phyloP scores from a whole-genome alignment of 2,329 filamentous ascomycete genomes.

The Sporothrix pallida region DNA sequence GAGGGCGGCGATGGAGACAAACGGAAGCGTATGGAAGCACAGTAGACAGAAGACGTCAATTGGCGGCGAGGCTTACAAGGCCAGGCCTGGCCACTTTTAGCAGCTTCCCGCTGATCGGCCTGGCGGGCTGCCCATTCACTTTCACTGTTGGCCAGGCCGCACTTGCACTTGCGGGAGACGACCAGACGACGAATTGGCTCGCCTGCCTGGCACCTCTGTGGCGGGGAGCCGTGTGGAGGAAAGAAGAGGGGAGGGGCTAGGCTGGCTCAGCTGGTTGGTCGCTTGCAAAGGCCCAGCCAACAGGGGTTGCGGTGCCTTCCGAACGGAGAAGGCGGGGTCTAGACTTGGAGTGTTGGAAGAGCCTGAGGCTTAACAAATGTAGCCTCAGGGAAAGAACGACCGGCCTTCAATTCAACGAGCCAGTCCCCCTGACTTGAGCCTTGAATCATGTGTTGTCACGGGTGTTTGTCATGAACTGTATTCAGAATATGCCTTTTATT shows the following conservation, averaged over 20 bases:
- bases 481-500: too few species aligned
- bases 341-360: conserved; percentile 7
- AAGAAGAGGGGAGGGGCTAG: not conserved
- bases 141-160: not conserved
- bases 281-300: not conserved
- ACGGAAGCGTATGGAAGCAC: conserved; percentile 34
- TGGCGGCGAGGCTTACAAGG: conserved; percentile 29
- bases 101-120: not conserved
- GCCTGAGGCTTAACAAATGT: not conserved
- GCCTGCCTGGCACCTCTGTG: not conserved
- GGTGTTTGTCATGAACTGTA: too few species aligned
- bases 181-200: conserved; percentile 19
- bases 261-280: not conserved
- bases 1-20: conserved; percentile 30
- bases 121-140: not conserved
- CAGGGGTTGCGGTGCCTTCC: conserved; percentile 29
- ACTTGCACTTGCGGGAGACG: conserved; percentile 13
- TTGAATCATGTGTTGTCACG: too few species aligned
- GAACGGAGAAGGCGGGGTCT: conserved; percentile 30
- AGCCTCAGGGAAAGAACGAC: conserved; percentile 8
- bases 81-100: not conserved
- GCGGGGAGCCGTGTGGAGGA: not conserved
- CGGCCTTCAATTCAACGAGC: not conserved
- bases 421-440: too few species aligned
- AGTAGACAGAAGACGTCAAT: conserved; percentile 22